These are phyloP conservation scores for Sclerotinia sclerotiorum DNA, from an alignment of 2,329 filamentous ascomycete genomes.

Conservation along the genomic window DNA sequence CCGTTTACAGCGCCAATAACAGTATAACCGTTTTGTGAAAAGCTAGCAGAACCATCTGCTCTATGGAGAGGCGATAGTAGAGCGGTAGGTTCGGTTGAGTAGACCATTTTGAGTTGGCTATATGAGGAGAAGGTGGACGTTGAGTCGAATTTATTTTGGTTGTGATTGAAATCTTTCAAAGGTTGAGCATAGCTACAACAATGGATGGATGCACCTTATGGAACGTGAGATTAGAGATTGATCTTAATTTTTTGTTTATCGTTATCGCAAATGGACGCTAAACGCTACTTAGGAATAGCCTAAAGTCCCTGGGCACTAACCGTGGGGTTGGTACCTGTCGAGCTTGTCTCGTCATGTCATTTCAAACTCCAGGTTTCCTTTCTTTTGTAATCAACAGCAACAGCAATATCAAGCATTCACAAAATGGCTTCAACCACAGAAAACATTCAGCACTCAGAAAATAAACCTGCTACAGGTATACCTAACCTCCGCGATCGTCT, in stretches of 20 bases:
- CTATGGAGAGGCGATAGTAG: slow-evolving; percentile 61
- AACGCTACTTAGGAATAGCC: slow-evolving; percentile 13
- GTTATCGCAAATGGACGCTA: slow-evolving; percentile 20
- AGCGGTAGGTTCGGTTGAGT: slow-evolving; percentile 47
- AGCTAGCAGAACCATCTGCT: slow-evolving; percentile 78
- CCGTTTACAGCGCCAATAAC: slow-evolving; percentile 88
- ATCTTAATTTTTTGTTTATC: slow-evolving; percentile 21
- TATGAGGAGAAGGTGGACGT: neutral
- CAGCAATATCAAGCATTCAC: slow-evolving; percentile 15
- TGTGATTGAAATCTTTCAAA: slow-evolving; percentile 12
- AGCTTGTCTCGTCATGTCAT: neutral
- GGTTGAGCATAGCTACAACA: neutral
- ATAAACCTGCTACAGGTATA: slow-evolving; percentile 35
- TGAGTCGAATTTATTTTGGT: neutral
- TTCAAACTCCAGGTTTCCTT: neutral
- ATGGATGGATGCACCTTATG: neutral
- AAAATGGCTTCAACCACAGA: slow-evolving; percentile 37
- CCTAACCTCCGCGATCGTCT: slow-evolving; percentile 58
- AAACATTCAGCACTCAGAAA: slow-evolving; percentile 18
- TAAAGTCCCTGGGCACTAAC: neutral
- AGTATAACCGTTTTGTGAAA: slow-evolving; percentile 73
- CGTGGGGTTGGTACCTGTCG: slow-evolving; percentile 5
- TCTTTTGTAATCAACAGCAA: slow-evolving; percentile 9
- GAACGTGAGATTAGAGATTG: neutral
- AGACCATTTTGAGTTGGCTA: slow-evolving; percentile 39